phyloP scores from a whole-genome alignment of 1,284 basidiomycete genomes.

The Naganishia albida region DNA sequence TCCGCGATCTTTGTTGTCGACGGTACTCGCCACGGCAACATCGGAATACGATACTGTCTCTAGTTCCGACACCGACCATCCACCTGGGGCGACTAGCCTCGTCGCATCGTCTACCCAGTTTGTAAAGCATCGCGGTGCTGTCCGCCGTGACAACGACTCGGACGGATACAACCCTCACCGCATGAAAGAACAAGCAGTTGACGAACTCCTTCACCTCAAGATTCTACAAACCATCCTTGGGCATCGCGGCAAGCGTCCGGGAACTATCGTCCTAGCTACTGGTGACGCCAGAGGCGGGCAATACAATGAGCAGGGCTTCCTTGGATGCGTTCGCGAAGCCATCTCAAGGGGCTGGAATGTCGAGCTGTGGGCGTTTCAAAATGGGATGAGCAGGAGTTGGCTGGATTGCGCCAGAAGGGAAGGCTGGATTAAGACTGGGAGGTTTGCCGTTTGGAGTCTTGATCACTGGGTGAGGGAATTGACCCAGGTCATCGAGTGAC shows the following conservation, averaged over 20 bases:
- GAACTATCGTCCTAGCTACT: constrained; percentile 81
- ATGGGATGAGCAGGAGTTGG: constrained; percentile 42
- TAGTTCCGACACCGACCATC: constrained; percentile 5
- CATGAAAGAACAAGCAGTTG: constrained; percentile 80
- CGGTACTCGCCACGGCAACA: not conserved
- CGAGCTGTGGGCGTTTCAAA: constrained; percentile 61
- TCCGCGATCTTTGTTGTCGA: not conserved
- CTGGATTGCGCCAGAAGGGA: constrained; percentile 40
- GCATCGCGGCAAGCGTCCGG: constrained; percentile 55
- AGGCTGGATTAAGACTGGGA: constrained; percentile 38
- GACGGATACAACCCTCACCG: constrained; percentile 49
- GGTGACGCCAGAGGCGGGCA: constrained; percentile 85
- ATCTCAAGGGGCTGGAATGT: constrained; percentile 82
- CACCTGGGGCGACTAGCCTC: constrained; percentile 21
- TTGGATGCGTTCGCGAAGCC: constrained; percentile 77
- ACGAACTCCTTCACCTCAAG: constrained; percentile 82
- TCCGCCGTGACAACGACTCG: not conserved
- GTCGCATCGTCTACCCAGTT: constrained; percentile 9
- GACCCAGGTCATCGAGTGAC: constrained; percentile 14
- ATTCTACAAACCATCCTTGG: constrained; percentile 75
- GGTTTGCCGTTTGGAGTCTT: constrained; percentile 44
- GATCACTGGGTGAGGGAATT: constrained; percentile 50
- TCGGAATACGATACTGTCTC: constrained; percentile 8
- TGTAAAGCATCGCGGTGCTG: not conserved
- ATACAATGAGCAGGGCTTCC: constrained; percentile 83